Evolutionary conservation across 768 basidiomycete species (phyloP), one percentile per base, ranked within the genome.

Genomic region (Gloeophyllum trabeum): DNA sequence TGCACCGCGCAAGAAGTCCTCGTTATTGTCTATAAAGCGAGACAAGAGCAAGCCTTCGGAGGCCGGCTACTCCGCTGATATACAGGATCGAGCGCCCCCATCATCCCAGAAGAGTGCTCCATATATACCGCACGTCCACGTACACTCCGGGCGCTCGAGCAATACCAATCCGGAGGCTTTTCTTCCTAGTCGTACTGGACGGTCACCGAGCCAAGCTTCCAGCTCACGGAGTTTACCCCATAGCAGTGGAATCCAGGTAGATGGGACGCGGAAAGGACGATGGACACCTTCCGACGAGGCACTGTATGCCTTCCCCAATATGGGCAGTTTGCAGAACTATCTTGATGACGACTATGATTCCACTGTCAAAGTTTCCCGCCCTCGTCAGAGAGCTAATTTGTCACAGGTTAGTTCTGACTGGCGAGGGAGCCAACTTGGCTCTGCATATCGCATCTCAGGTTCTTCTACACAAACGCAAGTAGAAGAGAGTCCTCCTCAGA

Each of bases 401-500:
- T 10, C 28, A 32, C 10, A 32, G 16, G 10, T 32, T 10, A 16
- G 16, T 10, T 10, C 10, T 19, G 41, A 42, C 41, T 36, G 23
- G 24, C 41, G 45, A 44, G 28, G 14, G 46, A 24, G 19, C 51
- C 47, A 42, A 48, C 48, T 51, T 66, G 40, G 51, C 69, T 40
- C 62, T 10, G 10, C 28, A 32, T 72, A 48, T 70, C 77, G 36
- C 62, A 73, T 51, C 56, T 87, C 84, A 38, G 76, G 75, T 40
- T 76, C 81, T 2, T 84, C 81, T 1, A 78, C 77, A 23, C 69
- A 75, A 32, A 59, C 55, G 38, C 70, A 78, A n/a, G 68, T 73
- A 32, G 10, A 10, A 4, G 84, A 80, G 51, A 81, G 81, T 1
- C 75, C 80, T 35, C 85, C 82, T 23, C 75, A 74, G 47, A 87